Base-by-base conservation (phyloP, 2,329 filamentous ascomycete species). In the Aureobasidium sp. region DNA sequence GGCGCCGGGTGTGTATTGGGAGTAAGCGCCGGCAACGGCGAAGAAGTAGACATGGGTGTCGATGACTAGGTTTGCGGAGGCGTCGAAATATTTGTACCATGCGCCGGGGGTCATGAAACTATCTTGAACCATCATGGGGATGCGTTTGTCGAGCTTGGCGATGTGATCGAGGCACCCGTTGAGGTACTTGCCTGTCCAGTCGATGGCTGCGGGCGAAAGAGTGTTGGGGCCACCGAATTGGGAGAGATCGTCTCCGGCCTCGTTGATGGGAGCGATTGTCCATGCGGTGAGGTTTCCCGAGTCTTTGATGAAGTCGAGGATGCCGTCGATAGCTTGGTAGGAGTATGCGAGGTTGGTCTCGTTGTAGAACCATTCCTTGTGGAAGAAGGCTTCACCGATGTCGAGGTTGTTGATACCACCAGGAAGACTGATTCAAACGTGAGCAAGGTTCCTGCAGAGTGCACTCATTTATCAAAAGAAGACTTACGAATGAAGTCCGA, bases 401-500 rank as follows among this genome's bases (percentile, higher is more conserved):
- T 61, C 63, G 27, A 65, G 64, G 23, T 60, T 62, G 57, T 73
- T 74, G 42, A 73, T 68, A 62, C 69, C 66, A 27, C 71, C 65
- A n/a, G 67, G 64, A 6, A 69, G 65, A 10, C n/a, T n/a, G n/a
- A n/a, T n/a, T n/a, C n/a, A n/a, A n/a, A n/a, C n/a, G n/a, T n/a
- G n/a, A n/a, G n/a, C n/a, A n/a, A n/a, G n/a, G n/a, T n/a, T n/a
- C n/a, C n/a, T n/a, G n/a, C n/a, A n/a, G n/a, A n/a, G n/a, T n/a
- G n/a, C n/a, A n/a, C n/a, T n/a, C n/a, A n/a, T n/a, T n/a, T n/a
- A n/a, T n/a, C n/a, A n/a, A n/a, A n/a, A n/a, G n/a, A n/a, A n/a
- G n/a, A n/a, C n/a, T n/a, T n/a, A n/a, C n/a, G 69, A 67, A 62
- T 73, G 71, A 9, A 73, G 60, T 31, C 68, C 71, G n/a, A 73